Percentiles rank a stretch among this genome's conserved stretches.
Evolutionary conservation across 352 stramenopile genomes (phyloP).

Genomic region (Pythium pyrilobum): DNA sequence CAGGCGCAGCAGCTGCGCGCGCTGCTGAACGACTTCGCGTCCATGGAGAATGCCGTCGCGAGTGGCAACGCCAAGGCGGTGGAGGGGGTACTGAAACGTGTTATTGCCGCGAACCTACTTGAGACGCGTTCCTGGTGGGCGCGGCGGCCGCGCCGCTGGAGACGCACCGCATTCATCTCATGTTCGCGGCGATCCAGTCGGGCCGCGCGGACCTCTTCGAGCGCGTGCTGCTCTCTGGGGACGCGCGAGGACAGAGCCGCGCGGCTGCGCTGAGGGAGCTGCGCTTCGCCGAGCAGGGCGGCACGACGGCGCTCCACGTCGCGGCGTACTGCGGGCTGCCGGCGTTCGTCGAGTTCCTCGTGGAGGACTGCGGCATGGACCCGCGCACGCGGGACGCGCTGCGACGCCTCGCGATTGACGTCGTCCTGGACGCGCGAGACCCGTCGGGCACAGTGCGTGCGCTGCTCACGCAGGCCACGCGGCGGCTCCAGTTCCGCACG

Average conservation of each 20-base stretch:
- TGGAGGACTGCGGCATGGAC: constrained; percentile 5
- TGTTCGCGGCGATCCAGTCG: background rate
- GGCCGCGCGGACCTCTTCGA: background rate
- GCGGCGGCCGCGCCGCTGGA: background rate
- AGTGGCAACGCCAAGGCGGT: background rate
- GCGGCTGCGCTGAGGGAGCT: background rate
- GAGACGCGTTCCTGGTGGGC: background rate
- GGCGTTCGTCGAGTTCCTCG: constrained; percentile 7
- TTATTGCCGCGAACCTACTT: background rate
- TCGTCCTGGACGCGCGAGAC: constrained; percentile 1
- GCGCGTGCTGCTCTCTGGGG: background rate
- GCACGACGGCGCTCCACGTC: background rate
- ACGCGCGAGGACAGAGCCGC: background rate
- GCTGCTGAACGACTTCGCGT: background rate
- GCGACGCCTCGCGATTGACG: background rate
- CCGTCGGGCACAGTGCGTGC: background rate
- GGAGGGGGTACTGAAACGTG: background rate
- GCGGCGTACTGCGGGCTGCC: background rate
- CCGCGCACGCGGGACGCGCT: background rate
- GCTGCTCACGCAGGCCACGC: background rate
- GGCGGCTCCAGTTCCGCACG: background rate
- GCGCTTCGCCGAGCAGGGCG: background rate
- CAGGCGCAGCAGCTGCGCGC: background rate
- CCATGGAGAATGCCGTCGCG: background rate
- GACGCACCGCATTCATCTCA: background rate